These are phyloP conservation scores for Bromus sterilis DNA, from an alignment of 176 grass and related monocot genomes.

Conservation along the genomic window DNA sequence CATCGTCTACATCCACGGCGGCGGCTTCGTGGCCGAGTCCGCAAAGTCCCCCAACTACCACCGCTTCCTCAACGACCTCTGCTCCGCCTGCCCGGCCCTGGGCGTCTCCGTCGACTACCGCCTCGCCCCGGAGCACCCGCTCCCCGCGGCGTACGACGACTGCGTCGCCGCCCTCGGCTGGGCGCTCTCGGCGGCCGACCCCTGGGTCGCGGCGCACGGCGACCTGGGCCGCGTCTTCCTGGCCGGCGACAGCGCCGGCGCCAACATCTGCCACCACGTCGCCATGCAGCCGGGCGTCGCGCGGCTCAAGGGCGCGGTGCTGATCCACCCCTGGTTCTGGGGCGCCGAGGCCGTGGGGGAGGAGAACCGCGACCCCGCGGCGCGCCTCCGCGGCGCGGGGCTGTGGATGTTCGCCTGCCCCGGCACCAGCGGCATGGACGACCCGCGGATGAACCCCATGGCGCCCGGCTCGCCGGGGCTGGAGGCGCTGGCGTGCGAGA, in stretches of 20 bases:
- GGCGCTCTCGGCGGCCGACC: not conserved
- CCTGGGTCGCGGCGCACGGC: not conserved
- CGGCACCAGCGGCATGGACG: not conserved
- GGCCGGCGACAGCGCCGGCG: constrained; percentile 3
- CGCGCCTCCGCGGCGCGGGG: too few relatives aligned
- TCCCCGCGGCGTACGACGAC: not conserved
- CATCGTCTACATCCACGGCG: constrained; percentile 39
- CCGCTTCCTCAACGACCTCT: constrained; percentile 30
- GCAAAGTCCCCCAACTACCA: constrained; percentile 11
- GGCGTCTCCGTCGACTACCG: constrained; percentile 70
- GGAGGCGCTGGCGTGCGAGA: not conserved
- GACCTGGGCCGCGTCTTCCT: not conserved
- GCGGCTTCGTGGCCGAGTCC: constrained; percentile 30
- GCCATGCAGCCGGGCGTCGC: not conserved
- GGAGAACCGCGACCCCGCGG: not conserved
- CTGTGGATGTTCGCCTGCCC: not conserved
- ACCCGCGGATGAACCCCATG: constrained; percentile 2
- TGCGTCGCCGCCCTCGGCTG: not conserved
- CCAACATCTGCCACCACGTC: not conserved
- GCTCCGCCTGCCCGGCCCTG: not conserved
- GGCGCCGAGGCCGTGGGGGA: not conserved
- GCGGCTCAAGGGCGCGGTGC: constrained; percentile 1
- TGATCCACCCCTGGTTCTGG: constrained; percentile 13
- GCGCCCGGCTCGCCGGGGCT: not conserved
- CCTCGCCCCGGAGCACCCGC: constrained; percentile 68